Evolutionary conservation across 2,329 filamentous ascomycete species (phyloP).

Genomic region (Raffaelea albimanens): DNA sequence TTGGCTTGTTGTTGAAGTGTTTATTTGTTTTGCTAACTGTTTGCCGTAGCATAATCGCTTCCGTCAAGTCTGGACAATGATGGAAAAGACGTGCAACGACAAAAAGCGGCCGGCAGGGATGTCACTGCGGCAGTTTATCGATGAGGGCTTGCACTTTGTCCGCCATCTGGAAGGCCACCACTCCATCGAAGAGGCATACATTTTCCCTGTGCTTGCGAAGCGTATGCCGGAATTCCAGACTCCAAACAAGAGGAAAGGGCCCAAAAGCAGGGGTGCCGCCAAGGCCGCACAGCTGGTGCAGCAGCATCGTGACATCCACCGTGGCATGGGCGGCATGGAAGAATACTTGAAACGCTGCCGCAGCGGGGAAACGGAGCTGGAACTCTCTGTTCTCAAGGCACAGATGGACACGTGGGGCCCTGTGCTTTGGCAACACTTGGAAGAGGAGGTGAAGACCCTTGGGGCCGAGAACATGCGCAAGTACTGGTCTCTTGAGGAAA

Average conservation of each 20-base stretch:
- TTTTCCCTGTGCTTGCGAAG: slow-evolving; percentile 69
- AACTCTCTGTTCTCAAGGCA: slow-evolving; percentile 49
- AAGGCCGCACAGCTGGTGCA: slow-evolving; percentile 53
- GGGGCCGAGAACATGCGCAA: slow-evolving; percentile 80
- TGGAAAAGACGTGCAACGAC: slow-evolving; percentile 56
- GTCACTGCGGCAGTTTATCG: slow-evolving; percentile 60
- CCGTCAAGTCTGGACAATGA: slow-evolving; percentile 60
- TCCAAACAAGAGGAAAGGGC: slow-evolving; percentile 12
- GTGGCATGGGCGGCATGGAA: slow-evolving; percentile 59
- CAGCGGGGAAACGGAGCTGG: slow-evolving; percentile 51
- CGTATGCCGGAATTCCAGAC: slow-evolving; percentile 70
- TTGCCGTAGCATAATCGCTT: slow-evolving; percentile 67
- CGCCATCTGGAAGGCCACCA: slow-evolving; percentile 68
- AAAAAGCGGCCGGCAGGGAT: slow-evolving; percentile 52
- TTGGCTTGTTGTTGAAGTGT: too few relatives aligned
- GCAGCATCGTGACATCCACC: slow-evolving; percentile 74
- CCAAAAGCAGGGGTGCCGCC: slow-evolving; percentile 4
- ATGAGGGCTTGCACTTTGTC: slow-evolving; percentile 59
- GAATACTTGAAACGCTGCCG: slow-evolving; percentile 55
- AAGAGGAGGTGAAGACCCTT: slow-evolving; percentile 71
- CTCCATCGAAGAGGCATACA: slow-evolving; percentile 68
- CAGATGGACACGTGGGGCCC: slow-evolving; percentile 71
- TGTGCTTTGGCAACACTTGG: slow-evolving; percentile 74
- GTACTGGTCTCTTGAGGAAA: slow-evolving; percentile 72
- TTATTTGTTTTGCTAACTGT: background rate